Conservation (phyloP, 2,329 filamentous ascomycete genomes). For the Colletotrichum gloeosporioides region DNA sequence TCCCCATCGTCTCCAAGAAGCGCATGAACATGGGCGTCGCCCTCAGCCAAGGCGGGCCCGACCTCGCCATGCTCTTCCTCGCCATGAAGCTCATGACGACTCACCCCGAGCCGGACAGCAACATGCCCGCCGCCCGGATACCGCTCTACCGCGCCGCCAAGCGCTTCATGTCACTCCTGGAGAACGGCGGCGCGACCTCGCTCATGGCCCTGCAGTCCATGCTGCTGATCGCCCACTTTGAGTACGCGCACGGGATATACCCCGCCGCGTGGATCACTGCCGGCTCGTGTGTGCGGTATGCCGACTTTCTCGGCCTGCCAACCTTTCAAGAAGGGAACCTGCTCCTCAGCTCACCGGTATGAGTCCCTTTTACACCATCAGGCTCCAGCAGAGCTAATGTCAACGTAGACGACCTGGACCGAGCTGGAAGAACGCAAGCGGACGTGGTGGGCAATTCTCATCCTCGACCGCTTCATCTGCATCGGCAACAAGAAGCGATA, state of each 20-base stretch:
- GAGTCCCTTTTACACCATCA: background rate
- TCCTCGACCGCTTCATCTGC: conserved; percentile 39
- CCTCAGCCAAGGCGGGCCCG: conserved; percentile 47
- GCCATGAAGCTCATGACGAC: conserved; percentile 52
- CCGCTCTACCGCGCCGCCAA: conserved; percentile 49
- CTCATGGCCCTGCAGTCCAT: conserved; percentile 50
- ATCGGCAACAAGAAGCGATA: conserved; percentile 24
- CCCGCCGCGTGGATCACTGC: conserved; percentile 55
- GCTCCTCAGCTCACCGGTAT: conserved; percentile 40
- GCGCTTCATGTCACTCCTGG: conserved; percentile 43
- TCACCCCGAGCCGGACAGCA: conserved; percentile 35
- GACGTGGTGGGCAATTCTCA: conserved; percentile 54
- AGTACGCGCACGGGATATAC: conserved; percentile 54
- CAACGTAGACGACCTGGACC: conserved; percentile 41
- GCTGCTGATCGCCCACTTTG: conserved; percentile 51
- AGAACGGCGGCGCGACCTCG: conserved; percentile 45
- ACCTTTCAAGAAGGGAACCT: conserved; percentile 36
- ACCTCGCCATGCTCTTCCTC: conserved; percentile 51
- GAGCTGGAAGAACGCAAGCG: conserved; percentile 51
- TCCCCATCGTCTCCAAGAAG: conserved; percentile 53
- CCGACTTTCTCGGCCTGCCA: conserved; percentile 49
- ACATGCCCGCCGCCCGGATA: conserved; percentile 34
- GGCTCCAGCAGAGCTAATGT: conserved; percentile 25
- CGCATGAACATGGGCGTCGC: conserved; percentile 46
- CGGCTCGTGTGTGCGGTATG: conserved; percentile 48